These are phyloP conservation scores for Calophaca sinica DNA, from an alignment of 306 rosid species.

Conservation along the genomic window DNA sequence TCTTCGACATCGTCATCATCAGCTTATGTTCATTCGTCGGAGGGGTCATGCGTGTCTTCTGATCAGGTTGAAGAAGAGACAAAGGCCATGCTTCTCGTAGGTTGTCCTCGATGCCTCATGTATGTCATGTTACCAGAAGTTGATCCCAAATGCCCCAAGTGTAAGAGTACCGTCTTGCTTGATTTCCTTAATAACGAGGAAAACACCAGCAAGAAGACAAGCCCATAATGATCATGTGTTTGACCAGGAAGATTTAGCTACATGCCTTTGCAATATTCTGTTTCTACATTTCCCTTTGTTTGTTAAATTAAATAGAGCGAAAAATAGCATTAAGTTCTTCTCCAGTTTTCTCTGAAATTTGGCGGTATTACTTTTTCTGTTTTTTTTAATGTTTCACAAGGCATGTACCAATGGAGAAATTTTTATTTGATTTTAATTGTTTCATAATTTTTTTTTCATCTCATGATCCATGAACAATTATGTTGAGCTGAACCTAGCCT, in stretches of 20 bases:
- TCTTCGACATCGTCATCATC: slow-evolving; percentile 6
- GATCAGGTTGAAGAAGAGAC: slow-evolving; percentile 44
- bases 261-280: not conserved
- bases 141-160: slow-evolving; percentile 67
- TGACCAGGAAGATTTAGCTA: not conserved
- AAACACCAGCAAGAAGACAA: slow-evolving; percentile 36
- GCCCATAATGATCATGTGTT: not conserved
- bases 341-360: too few species aligned
- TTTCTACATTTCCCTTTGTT: not conserved
- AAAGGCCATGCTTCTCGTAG: slow-evolving; percentile 59
- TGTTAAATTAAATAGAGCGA: not conserved
- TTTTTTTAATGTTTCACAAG: too few species aligned
- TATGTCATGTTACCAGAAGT: slow-evolving; percentile 59
- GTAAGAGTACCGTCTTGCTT: slow-evolving; percentile 60
- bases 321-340: too few species aligned
- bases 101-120: slow-evolving; percentile 72
- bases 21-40: slow-evolving; percentile 26
- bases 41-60: slow-evolving; percentile 58
- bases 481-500: too few species aligned
- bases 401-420: too few species aligned
- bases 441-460: too few species aligned
- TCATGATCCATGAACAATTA: too few species aligned
- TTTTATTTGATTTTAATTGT: too few species aligned
- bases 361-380: too few species aligned
- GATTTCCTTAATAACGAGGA: slow-evolving; percentile 53